Evolutionary conservation across 371 early-diverging fungal genomes (phyloP), one percentile per base, ranked within the genome.

Genomic region (Rhizopus microsporus): DNA sequence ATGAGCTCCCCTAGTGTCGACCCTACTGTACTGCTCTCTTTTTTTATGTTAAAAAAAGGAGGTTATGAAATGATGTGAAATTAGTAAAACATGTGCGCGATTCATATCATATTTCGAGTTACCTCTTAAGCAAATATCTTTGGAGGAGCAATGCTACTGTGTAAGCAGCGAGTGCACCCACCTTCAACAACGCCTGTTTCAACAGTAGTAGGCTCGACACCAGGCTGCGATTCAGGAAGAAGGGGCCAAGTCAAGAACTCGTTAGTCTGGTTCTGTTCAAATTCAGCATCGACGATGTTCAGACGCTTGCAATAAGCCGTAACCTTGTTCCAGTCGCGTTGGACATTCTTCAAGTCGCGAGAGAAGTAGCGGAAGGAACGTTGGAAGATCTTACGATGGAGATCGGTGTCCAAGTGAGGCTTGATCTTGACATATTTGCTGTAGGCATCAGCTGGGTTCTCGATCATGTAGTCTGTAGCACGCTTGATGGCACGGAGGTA

Each of bases 291-390:
- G 23, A 85, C 80, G 49, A 85, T 80, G 8, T 62, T 78, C 32
- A 87, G 72, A 50, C 80, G 80, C 71, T 83, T 84, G 74, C 77
- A 75, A 65, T 83, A 85, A 51, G 74, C 78, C 60, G 85, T 84
- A 33, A 87, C 87, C 75, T 87, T 87, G 69, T 77, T 77, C 87
- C 87, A 85, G 65, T 85, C 85, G 17, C 87, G 80, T 53, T 80
- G 76, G 2, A 87, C 85, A 62, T 87, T 87, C 78, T 80, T 74
- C 47, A 82, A 51, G 50, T 78, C 79, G 40, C 67, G 69, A 37
- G 86, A 83, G 65, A 87, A 80, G 79, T 84, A 87, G 29, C 79
- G 77, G 74, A 83, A 77, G 5, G 83, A 83, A 33, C 88, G 73
- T 55, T 84, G 78, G 67, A 75, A 87, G 70, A 87, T 87, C 69